Base-by-base conservation (phyloP, 345 rosid genomes). In the Syzygium aromaticum region DNA sequence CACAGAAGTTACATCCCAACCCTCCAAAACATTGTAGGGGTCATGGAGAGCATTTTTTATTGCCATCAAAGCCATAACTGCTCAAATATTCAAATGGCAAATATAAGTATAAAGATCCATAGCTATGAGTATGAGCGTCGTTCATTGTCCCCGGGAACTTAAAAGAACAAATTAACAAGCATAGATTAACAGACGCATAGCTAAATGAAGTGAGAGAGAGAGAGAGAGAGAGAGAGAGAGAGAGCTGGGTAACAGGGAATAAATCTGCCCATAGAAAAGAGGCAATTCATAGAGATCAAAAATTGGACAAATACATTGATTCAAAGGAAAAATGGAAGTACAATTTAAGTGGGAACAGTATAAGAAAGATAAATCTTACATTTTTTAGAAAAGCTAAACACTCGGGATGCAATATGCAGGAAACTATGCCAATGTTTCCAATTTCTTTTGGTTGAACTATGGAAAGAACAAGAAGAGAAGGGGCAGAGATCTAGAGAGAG, bases 1-100 rank as follows among this genome's bases (percentile, higher is more conserved):
- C 43, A 98, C 99, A 87, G 99, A 96, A 90, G 92, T 96, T 82
- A 92, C 92, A 92, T 98, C 99, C 99, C 99, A 98, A 87, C 94
- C 93, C 87, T 95, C 99, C 91, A 98, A 91, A 88, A 96, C 98
- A 91, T 93, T 96, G 91, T 96, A 94, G 0, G 99, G 99, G 88
- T 98, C 99, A 78, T 89, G 96, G 83, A 98, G 93, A 87, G 93
- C 95, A 84, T 33, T 89, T 92, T 97, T 98, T 56, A 98, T 93
- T 87, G 95, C 96, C 90, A 94, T 92, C 89, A 98, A 92, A 90
- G 99, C 99, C 25, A 96, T 96, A 88, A 98, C 99, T 98, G 96
- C 91, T 88, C 93, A 91, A 90, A 88, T 90, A 88, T 86, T 52
- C 89, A 90, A 77, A 51, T 85, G 49, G 86, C 52, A 64, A 16